phyloP scores from a whole-genome alignment of 2,329 filamentous ascomycete genomes.

The Leptodontidium sp. region DNA sequence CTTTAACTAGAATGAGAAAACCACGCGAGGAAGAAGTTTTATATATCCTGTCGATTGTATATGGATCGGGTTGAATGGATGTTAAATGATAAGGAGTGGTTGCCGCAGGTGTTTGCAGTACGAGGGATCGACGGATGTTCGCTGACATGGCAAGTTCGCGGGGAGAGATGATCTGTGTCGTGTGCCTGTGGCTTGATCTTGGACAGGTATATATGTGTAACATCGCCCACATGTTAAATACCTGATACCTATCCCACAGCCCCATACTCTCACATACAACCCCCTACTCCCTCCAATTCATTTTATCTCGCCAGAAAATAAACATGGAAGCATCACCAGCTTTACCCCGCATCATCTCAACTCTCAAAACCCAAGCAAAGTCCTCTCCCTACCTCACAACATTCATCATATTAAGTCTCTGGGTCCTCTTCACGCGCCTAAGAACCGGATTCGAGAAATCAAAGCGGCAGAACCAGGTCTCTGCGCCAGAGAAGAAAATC shows the following conservation, averaged over 20 bases:
- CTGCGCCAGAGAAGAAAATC: constrained; percentile 6
- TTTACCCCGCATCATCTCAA: background rate
- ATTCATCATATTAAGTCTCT: constrained; percentile 1
- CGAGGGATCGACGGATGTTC: background rate
- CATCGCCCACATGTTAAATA: background rate
- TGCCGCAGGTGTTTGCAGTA: background rate
- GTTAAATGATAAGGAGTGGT: background rate
- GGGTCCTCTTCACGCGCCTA: constrained; percentile 12
- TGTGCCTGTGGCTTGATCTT: background rate
- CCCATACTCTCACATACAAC: too few species aligned
- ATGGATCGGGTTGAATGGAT: background rate
- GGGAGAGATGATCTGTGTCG: background rate
- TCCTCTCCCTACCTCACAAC: constrained; percentile 9
- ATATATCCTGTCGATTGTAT: too few species aligned
- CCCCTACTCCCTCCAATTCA: background rate
- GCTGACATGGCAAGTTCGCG: background rate
- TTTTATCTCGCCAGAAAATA: background rate
- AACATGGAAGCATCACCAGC: background rate
- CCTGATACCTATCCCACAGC: too few species aligned
- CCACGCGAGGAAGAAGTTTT: background rate
- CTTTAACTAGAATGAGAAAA: background rate
- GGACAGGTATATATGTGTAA: background rate
- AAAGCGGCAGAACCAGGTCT: constrained; percentile 7
- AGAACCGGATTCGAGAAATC: constrained; percentile 19
- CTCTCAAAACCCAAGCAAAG: constrained; percentile 1